phyloP scores from a whole-genome alignment of 805 yeast species.

The Nakazawaea holstii region DNA sequence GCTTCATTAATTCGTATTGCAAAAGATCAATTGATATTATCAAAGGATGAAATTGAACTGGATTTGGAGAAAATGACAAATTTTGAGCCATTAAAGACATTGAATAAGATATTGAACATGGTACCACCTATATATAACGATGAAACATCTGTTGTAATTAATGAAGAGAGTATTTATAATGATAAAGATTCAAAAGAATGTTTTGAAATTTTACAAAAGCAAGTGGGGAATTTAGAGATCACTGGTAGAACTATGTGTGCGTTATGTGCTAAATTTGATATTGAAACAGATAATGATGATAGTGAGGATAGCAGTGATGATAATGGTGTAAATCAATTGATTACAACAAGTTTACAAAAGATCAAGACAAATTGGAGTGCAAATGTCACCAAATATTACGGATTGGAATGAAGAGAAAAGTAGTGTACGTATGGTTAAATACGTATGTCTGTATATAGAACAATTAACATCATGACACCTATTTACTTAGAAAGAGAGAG shows the following conservation, averaged over 20 bases:
- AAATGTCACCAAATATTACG: slow-evolving; percentile 25
- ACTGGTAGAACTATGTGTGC: slow-evolving; percentile 31
- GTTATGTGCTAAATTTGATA: slow-evolving; percentile 28
- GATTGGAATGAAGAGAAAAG: slow-evolving; percentile 24
- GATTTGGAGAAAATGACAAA: neutral
- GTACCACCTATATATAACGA: slow-evolving; percentile 15
- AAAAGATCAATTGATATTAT: neutral
- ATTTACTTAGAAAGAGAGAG: neutral
- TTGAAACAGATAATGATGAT: slow-evolving; percentile 2
- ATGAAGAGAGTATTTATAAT: neutral
- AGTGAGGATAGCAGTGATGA: slow-evolving; percentile 8
- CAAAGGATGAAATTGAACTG: neutral
- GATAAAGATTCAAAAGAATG: neutral
- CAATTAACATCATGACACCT: neutral
- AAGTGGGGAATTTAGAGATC: slow-evolving; percentile 21
- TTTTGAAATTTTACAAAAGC: slow-evolving; percentile 19
- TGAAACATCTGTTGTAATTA: neutral
- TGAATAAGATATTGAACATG: slow-evolving; percentile 12
- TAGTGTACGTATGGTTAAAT: neutral
- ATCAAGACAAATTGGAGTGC: slow-evolving; percentile 19
- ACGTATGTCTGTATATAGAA: too few relatives aligned
- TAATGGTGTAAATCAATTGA: slow-evolving; percentile 11
- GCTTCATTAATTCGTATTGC: neutral
- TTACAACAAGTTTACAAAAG: neutral
- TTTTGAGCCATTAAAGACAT: neutral